These are phyloP conservation scores for Nemania diffusa DNA, from an alignment of 2,329 filamentous ascomycete species.

Conservation along the genomic window DNA sequence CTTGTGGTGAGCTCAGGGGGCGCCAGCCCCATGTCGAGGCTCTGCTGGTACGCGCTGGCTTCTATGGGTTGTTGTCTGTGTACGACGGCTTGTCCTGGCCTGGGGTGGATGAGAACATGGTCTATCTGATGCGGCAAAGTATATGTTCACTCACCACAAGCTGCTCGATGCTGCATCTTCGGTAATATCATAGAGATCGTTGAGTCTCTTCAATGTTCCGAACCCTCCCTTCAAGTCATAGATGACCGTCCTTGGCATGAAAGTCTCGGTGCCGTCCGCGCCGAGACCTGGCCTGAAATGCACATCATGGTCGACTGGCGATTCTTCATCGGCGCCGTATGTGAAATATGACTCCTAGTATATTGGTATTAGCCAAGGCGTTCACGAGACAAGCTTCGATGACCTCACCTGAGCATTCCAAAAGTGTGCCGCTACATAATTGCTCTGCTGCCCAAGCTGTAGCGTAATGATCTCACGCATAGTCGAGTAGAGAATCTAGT, in stretches of 20 bases:
- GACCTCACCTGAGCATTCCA: constrained; percentile 86
- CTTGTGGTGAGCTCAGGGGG: constrained; percentile 73
- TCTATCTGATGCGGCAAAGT: constrained; percentile 18
- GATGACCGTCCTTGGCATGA: constrained; percentile 87
- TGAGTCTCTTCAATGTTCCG: constrained; percentile 86
- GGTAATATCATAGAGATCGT: constrained; percentile 80
- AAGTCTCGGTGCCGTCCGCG: constrained; percentile 88
- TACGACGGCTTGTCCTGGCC: constrained; percentile 74
- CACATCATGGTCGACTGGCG: constrained; percentile 81
- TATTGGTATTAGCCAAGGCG: not conserved
- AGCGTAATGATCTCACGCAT: constrained; percentile 98
- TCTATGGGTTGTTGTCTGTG: constrained; percentile 75
- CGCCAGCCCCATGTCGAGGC: constrained; percentile 76
- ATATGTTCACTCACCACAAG: constrained; percentile 52
- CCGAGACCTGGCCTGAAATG: constrained; percentile 88
- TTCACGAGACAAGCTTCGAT: not conserved
- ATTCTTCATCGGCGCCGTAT: constrained; percentile 74
- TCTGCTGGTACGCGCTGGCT: constrained; percentile 79
- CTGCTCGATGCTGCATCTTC: constrained; percentile 48
- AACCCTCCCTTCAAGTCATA: constrained; percentile 97
- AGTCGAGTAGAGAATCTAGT: not conserved
- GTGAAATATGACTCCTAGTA: constrained; percentile 95
- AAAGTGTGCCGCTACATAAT: constrained; percentile 94
- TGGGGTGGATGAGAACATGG: constrained; percentile 46
- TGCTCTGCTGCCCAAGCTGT: constrained; percentile 91